Evolutionary conservation across 2,329 filamentous ascomycete genomes (phyloP).

Genomic region (Nemania abortiva): DNA sequence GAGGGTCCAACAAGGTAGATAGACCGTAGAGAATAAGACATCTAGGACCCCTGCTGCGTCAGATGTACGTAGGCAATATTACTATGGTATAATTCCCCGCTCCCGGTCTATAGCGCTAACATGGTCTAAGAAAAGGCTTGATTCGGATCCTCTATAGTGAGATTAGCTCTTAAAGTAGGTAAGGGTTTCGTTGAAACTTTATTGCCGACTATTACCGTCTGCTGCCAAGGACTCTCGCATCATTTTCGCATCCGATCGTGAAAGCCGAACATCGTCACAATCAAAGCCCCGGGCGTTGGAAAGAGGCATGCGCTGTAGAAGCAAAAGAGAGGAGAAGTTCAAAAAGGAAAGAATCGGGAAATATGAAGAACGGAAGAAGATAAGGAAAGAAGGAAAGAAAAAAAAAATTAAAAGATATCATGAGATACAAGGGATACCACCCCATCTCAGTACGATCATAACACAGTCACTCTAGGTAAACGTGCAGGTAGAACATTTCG

Average conservation of each 20-base stretch:
- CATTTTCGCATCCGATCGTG: not conserved
- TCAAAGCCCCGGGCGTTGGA: not conserved
- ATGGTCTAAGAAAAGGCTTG: conserved; percentile 10
- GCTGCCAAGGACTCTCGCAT: not conserved
- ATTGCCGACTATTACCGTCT: conserved; percentile 22
- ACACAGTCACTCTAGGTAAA: too few relatives aligned
- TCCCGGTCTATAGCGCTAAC: conserved; percentile 8
- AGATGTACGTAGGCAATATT: too few relatives aligned
- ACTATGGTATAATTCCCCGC: too few relatives aligned
- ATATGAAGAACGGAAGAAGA: not conserved
- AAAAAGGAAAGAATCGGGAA: not conserved
- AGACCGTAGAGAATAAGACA: too few relatives aligned
- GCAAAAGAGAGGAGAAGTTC: not conserved
- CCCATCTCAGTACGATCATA: too few relatives aligned
- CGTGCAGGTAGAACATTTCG: not conserved
- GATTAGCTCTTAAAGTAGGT: not conserved
- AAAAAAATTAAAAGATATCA: not conserved
- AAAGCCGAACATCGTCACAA: conserved; percentile 1
- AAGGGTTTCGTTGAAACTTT: not conserved
- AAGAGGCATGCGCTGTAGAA: not conserved
- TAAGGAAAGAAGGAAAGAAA: not conserved
- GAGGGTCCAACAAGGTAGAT: too few relatives aligned
- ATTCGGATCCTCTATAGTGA: not conserved
- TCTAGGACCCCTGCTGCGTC: too few relatives aligned
- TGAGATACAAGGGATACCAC: not conserved